Conservation (phyloP, 768 basidiomycete species). For the Boletus subparvulus region DNA sequence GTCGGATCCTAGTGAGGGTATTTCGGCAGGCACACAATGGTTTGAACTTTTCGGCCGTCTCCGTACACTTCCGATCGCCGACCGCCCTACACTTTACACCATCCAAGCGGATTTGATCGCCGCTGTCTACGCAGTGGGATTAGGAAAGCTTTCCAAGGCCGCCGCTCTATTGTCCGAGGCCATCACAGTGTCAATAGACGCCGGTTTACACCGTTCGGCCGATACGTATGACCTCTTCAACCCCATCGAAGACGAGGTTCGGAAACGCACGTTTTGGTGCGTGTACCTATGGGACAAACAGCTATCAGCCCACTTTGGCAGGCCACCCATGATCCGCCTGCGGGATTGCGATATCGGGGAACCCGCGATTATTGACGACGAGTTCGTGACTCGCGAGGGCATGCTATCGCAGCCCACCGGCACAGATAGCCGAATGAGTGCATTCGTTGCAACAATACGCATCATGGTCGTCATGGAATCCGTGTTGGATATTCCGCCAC, state of each 20-base stretch:
- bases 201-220: constrained; percentile 83
- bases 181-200: constrained; percentile 84
- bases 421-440: constrained; percentile 72
- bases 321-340: constrained; percentile 82
- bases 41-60: constrained; percentile 86
- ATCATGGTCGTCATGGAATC: constrained; percentile 88
- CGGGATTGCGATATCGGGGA: constrained; percentile 92
- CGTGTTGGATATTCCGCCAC: constrained; percentile 79
- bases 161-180: constrained; percentile 85
- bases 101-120: constrained; percentile 89
- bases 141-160: constrained; percentile 85
- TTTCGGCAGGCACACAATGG: constrained; percentile 89
- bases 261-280: constrained; percentile 96
- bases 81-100: constrained; percentile 87
- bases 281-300: constrained; percentile 98
- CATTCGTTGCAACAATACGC: constrained; percentile 74
- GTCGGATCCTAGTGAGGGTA: constrained; percentile 75
- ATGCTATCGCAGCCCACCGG: constrained; percentile 65
- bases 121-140: constrained; percentile 90
- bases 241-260: constrained; percentile 85
- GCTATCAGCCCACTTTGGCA: constrained; percentile 82
- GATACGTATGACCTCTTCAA: constrained; percentile 87
- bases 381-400: constrained; percentile 77
- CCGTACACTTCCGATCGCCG: constrained; percentile 84
- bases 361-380: constrained; percentile 83